Evolutionary conservation across 768 basidiomycete species (phyloP).

Genomic region (Leucogyrophana mollusca): DNA sequence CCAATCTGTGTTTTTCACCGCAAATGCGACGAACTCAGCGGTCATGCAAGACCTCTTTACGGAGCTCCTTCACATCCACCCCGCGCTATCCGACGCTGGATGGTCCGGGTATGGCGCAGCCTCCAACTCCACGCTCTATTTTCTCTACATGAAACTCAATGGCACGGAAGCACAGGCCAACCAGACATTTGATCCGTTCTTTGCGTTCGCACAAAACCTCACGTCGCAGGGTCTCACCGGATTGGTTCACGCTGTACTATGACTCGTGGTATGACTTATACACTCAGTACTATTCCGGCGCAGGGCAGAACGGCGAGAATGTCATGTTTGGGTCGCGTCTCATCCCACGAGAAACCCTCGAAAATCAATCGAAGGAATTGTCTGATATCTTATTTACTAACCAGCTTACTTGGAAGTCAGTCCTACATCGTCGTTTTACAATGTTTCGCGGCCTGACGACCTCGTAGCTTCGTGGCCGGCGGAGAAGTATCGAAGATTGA

Average conservation of each 20-base stretch:
- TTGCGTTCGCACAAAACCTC: conserved; percentile 23
- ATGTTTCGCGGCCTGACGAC: conserved; percentile 31
- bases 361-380: conserved; percentile 19
- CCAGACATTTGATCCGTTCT: conserved; percentile 30
- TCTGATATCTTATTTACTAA: conserved; percentile 16
- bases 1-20: conserved; percentile 22
- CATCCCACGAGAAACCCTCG: conserved; percentile 26
- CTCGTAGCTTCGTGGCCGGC: conserved; percentile 35
- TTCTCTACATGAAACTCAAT: conserved; percentile 33
- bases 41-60: conserved; percentile 29
- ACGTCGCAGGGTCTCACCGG: conserved; percentile 15
- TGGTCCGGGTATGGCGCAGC: conserved; percentile 41
- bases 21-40: conserved; percentile 31
- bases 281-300: conserved; percentile 1
- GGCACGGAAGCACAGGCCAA: conserved; percentile 33
- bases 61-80: conserved; percentile 33
- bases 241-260: conserved; percentile 4
- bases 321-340: conserved; percentile 34
- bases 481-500: conserved; percentile 36
- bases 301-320: conserved; percentile 19
- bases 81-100: conserved; percentile 37
- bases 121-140: conserved; percentile 1
- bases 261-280: conserved; percentile 27
- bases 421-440: too few species aligned
- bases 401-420: conserved; percentile 18